A percentile compares a stretch with the other conserved stretches of the same genome.
phyloP scores from a whole-genome alignment of 495 filamentous ascomycete species.

The Bombardia bombarda region DNA sequence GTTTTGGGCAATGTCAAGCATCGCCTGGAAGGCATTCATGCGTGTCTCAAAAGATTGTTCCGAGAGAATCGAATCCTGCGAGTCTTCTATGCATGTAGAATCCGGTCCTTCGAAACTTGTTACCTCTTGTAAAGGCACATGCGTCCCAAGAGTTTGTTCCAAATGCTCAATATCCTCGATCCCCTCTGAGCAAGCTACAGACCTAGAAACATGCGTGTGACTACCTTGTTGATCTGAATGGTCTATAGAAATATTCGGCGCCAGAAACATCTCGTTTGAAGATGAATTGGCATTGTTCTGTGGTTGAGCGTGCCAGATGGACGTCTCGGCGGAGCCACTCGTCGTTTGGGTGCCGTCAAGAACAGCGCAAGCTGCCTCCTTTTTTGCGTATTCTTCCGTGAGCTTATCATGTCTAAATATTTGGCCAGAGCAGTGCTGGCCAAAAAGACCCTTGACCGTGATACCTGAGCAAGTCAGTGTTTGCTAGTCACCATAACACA shows the following conservation, averaged over 20 bases:
- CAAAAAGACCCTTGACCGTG: constrained; percentile 62
- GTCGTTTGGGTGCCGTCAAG: constrained; percentile 16
- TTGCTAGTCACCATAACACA: too few species aligned
- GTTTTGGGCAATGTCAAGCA: constrained; percentile 18
- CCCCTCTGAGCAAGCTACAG: too few species aligned
- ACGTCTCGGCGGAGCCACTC: constrained; percentile 1
- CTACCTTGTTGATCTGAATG: too few species aligned
- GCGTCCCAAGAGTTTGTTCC: too few species aligned
- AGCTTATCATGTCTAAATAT: constrained; percentile 58
- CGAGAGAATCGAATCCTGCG: constrained; percentile 23
- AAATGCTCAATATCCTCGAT: too few species aligned
- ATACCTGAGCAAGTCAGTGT: constrained; percentile 17
- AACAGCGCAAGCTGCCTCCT: neutral
- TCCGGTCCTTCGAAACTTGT: neutral
- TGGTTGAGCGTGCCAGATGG: neutral
- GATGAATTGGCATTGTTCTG: too few species aligned
- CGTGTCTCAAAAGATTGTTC: constrained; percentile 22
- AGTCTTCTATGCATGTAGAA: constrained; percentile 10
- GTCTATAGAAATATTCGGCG: too few species aligned
- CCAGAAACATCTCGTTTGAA: too few species aligned
- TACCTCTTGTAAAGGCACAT: neutral
- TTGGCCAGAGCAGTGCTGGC: constrained; percentile 53
- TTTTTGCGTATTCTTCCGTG: constrained; percentile 36
- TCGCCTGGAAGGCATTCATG: constrained; percentile 19
- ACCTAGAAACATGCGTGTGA: too few species aligned